Evolutionary conservation across 1,139 yeast genomes (phyloP).

Genomic region (Arxiozyma bovina): DNA sequence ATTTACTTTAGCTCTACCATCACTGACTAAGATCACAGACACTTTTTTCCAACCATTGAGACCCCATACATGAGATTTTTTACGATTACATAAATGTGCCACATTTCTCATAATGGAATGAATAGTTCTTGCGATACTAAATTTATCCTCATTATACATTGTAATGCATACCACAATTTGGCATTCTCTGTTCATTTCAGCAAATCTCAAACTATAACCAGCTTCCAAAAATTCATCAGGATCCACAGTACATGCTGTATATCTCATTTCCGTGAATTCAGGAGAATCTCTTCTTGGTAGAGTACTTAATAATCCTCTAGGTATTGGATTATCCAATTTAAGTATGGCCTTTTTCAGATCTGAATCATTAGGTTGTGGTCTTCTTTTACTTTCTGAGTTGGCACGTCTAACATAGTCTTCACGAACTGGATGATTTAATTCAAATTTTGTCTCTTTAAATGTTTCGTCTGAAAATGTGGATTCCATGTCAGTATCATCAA

Average conservation of each 20-base stretch:
- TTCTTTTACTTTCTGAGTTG: conserved; percentile 47
- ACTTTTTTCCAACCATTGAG: conserved; percentile 92
- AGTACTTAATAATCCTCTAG: conserved; percentile 71
- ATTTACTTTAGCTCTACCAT: conserved; percentile 82
- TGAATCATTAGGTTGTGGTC: conserved; percentile 58
- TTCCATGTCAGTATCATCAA: conserved; percentile 24
- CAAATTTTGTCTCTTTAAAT: conserved; percentile 30
- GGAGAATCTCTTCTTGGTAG: conserved; percentile 78
- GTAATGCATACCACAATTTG: conserved; percentile 86
- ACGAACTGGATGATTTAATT: conserved; percentile 42
- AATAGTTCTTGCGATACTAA: conserved; percentile 79
- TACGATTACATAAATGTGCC: conserved; percentile 74
- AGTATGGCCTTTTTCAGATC: conserved; percentile 43
- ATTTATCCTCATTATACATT: conserved; percentile 93
- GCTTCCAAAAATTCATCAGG: conserved; percentile 73
- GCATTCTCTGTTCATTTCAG: conserved; percentile 77
- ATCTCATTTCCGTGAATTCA: conserved; percentile 89
- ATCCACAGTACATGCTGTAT: conserved; percentile 85
- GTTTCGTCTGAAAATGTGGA: conserved; percentile 33
- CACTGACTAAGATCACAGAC: conserved; percentile 82
- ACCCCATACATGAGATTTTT: conserved; percentile 84
- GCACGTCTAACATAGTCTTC: conserved; percentile 41
- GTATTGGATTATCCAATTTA: conserved; percentile 87
- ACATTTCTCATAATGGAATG: conserved; percentile 89
- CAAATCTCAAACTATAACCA: conserved; percentile 80